Conservation (phyloP, 768 basidiomycete species). For the Kwoniella sp. region DNA sequence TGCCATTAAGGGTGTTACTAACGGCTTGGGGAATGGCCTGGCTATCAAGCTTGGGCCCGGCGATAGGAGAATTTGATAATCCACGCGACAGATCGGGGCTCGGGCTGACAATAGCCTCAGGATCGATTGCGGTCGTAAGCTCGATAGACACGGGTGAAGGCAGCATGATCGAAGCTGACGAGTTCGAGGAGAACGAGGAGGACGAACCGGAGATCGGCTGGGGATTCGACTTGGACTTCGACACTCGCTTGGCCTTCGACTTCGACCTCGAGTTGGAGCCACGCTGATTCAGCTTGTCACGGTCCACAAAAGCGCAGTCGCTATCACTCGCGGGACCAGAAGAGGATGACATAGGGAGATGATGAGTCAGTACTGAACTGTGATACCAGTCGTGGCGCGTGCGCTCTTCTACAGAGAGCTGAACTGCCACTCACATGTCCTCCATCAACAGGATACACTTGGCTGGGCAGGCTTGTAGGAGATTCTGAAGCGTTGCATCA, state of each 20-base stretch:
- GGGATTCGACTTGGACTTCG: neutral
- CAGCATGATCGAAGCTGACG: neutral
- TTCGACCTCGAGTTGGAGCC: neutral
- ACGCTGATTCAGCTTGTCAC: neutral
- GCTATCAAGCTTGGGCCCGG: no score
- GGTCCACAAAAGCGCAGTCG: conserved; percentile 15
- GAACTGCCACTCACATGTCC: conserved; percentile 17
- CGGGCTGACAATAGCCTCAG: no score
- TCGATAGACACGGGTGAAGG: neutral
- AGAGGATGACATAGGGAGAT: no score
- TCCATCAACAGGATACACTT: conserved; percentile 19
- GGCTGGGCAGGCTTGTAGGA: conserved; percentile 5
- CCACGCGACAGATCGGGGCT: no score
- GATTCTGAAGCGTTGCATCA: conserved; percentile 1
- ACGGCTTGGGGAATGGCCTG: no score
- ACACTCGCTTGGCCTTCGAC: neutral
- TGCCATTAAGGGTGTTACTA: no score
- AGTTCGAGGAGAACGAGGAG: neutral
- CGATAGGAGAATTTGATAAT: no score
- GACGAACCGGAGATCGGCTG: neutral
- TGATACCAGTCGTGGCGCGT: no score
- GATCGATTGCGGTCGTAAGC: neutral
- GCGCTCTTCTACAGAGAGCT: no score
- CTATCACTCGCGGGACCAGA: no score
- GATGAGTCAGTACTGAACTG: no score